phyloP scores from a whole-genome alignment of 495 filamentous ascomycete species.

The Penicillium atrosanguineum region DNA sequence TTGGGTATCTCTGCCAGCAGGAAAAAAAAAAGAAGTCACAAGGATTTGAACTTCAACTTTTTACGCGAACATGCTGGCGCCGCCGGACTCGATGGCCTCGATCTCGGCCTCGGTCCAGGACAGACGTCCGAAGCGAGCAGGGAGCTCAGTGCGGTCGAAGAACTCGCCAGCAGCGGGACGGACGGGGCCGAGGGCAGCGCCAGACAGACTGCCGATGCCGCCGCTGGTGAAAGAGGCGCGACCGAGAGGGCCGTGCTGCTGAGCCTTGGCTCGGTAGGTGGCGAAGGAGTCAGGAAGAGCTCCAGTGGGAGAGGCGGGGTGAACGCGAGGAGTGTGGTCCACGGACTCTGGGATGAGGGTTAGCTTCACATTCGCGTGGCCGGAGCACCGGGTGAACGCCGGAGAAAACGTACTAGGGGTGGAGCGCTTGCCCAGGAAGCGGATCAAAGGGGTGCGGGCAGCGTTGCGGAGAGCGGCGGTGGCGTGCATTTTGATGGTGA shows the following conservation, averaged over 20 bases:
- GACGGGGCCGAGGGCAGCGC: slow-evolving; percentile 67
- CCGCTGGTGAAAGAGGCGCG: slow-evolving; percentile 49
- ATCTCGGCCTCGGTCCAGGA: slow-evolving; percentile 79
- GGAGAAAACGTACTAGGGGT: slow-evolving; percentile 66
- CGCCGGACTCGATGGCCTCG: slow-evolving; percentile 90
- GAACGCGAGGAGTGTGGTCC: slow-evolving; percentile 65
- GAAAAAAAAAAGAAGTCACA: background rate
- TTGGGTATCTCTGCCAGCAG: slow-evolving; percentile 17
- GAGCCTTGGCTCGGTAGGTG: slow-evolving; percentile 84
- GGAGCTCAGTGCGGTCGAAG: slow-evolving; percentile 89
- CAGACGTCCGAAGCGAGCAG: slow-evolving; percentile 71
- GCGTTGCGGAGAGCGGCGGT: slow-evolving; percentile 66
- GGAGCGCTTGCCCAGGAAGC: slow-evolving; percentile 85
- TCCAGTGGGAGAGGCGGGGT: slow-evolving; percentile 63
- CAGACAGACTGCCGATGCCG: slow-evolving; percentile 65
- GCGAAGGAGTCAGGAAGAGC: slow-evolving; percentile 74
- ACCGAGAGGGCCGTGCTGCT: slow-evolving; percentile 86
- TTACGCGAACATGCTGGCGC: slow-evolving; percentile 66
- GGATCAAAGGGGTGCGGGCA: slow-evolving; percentile 78
- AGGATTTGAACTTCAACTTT: background rate
- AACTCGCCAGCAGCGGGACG: slow-evolving; percentile 67
- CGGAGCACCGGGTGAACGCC: background rate
- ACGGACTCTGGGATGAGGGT: slow-evolving; percentile 51
- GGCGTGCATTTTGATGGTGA: slow-evolving; percentile 55
- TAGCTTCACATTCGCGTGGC: slow-evolving; percentile 6